Evolutionary conservation across 768 basidiomycete genomes (phyloP).

Genomic region (Dacryopinax primogenitus): DNA sequence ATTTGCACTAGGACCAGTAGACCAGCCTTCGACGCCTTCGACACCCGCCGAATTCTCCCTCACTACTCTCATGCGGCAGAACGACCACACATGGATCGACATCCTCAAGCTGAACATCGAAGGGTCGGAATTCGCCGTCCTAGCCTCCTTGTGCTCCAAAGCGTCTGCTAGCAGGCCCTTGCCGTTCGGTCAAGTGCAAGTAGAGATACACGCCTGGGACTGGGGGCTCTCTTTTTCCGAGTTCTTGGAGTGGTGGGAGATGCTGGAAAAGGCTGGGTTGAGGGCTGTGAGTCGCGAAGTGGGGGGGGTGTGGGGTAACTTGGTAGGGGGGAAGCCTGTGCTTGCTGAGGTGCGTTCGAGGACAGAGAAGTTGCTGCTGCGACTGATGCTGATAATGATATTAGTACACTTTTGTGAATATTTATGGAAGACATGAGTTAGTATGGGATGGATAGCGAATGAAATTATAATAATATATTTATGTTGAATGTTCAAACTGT

Average conservation of each 20-base stretch:
- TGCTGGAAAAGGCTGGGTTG: slow-evolving; percentile 13
- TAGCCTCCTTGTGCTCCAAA: slow-evolving; percentile 36
- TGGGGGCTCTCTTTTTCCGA: slow-evolving; percentile 6
- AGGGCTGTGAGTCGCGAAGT: slow-evolving; percentile 13
- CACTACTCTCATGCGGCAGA: too few relatives aligned
- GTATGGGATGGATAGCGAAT: slow-evolving; percentile 4
- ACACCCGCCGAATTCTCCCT: too few relatives aligned
- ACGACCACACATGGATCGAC: too few relatives aligned
- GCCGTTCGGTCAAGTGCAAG: slow-evolving; percentile 16
- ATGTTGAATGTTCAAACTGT: background rate
- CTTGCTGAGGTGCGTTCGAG: slow-evolving; percentile 12
- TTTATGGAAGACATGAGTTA: slow-evolving; percentile 13
- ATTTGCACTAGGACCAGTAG: too few relatives aligned
- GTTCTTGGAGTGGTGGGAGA: slow-evolving; percentile 10
- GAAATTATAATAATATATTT: too few relatives aligned
- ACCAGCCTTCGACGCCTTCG: too few relatives aligned
- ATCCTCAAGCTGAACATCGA: slow-evolving; percentile 28
- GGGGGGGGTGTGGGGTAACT: slow-evolving; percentile 14
- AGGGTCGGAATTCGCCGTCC: slow-evolving; percentile 50
- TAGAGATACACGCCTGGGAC: slow-evolving; percentile 15
- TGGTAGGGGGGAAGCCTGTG: slow-evolving; percentile 10
- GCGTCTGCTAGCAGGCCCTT: slow-evolving; percentile 26
- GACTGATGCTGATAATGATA: background rate
- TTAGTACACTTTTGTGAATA: slow-evolving; percentile 16
- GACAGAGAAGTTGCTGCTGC: background rate